Percentiles rank a stretch among this genome's conserved stretches.
These are phyloP conservation scores for Dictyostelium discoideum DNA, from an alignment of 78 protist species.

Conservation along the genomic window dicty_2.7 NC_007091.3:1113501-1114000, in stretches of 20 bases:
- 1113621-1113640: background rate
- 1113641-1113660: background rate
- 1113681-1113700: background rate
- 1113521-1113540: background rate
- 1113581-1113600: background rate
- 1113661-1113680: background rate
- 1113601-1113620: background rate
- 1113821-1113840: background rate
- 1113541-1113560: background rate
- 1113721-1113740: background rate
- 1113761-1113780: background rate
- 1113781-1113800: background rate
- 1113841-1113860: background rate
- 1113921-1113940: background rate
- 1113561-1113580: background rate
- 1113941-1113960: background rate
- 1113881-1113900: background rate
- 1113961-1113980: background rate
- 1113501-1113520: background rate
- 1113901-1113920: background rate
- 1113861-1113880: background rate
- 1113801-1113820: background rate
- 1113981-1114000: background rate
- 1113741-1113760: background rate
- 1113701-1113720: background rate